Evolutionary conservation across 331 rosid species (phyloP), one percentile per base, ranked within the genome.

Genomic region (Rosa hybrid): DNA sequence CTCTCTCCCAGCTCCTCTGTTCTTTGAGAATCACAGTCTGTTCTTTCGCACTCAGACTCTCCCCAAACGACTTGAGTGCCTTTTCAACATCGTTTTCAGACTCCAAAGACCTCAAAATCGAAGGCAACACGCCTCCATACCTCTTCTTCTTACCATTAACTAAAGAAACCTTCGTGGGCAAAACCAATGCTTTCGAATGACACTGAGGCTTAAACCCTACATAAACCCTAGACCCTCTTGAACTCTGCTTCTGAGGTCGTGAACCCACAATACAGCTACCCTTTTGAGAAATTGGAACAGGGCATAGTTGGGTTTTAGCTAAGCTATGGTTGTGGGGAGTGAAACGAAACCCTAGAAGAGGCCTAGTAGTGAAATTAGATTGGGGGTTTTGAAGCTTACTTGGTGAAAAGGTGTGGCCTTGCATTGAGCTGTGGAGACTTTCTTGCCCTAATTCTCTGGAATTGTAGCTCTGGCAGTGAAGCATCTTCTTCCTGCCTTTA

Each of bases 21-120:
- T 88, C 91, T 57, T 50, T 85, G 49, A 94, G 97, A 80, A 95
- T 80, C 64, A 92, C 75, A 21, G 98, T 95, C 78, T 91, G 96
- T 44, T 88, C 97, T 79, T 87, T 91, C 0, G 94, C 91, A 77
- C 84, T 63, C 63, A 90, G 53, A 80, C 69, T 80, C 41, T 71
- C 85, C 51, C 77, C 79, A 57, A 81, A 82, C 8, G 91, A 85
- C 86, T 42, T 42, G 48, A 95, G 98, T 57, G 88, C 48, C 18
- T 60, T 77, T 48, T 82, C 89, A 42, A 91, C 54, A 64, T 95
- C 90, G 6, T 69, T 56, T 12, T 85, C 63, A 1, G 78, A 70
- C 50, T 83, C 83, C 74, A 93, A 30, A 39, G 90, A 88, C 78
- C 81, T 80, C 76, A 95, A 81, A 62, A 93, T 57, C 14, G 91